phyloP scores from a whole-genome alignment of 345 rosid genomes.

The Bretschneidera sinensis region DNA sequence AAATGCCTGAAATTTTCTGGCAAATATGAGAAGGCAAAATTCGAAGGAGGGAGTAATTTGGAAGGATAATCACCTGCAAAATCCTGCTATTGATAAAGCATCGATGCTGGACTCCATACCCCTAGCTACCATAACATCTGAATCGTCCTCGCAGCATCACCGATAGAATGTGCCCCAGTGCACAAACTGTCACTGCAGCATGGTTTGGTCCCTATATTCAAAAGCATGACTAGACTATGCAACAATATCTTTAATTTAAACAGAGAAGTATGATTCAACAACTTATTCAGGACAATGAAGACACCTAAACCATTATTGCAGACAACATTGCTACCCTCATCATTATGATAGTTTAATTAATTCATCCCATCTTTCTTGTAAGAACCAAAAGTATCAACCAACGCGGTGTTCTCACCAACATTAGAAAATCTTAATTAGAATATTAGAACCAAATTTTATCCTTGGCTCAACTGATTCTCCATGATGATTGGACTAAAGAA shows the following conservation, averaged over 20 bases:
- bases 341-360: background rate
- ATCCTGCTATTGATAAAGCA: conserved; percentile 93
- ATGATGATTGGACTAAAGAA: too few relatives aligned
- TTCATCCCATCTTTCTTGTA: background rate
- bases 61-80: conserved; percentile 55
- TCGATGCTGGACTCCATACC: conserved; percentile 97
- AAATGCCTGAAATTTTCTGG: too few relatives aligned
- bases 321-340: too few relatives aligned
- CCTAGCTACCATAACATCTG: conserved; percentile 94
- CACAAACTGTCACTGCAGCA: conserved; percentile 99
- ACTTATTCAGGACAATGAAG: background rate
- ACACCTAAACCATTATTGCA: background rate
- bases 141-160: conserved; percentile 96
- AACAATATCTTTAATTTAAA: conserved; percentile 8
- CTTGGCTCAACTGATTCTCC: conserved; percentile 6
- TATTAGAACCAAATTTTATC: conserved; percentile 1
- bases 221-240: conserved; percentile 18
- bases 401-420: background rate
- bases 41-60: background rate
- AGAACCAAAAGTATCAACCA: background rate
- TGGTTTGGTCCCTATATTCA: conserved; percentile 92
- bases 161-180: conserved; percentile 98
- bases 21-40: too few relatives aligned
- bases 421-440: background rate
- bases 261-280: background rate